These are phyloP conservation scores for Tetrahymena borealis DNA, from an alignment of 73 alveolate species.

Conservation along the genomic window DNA sequence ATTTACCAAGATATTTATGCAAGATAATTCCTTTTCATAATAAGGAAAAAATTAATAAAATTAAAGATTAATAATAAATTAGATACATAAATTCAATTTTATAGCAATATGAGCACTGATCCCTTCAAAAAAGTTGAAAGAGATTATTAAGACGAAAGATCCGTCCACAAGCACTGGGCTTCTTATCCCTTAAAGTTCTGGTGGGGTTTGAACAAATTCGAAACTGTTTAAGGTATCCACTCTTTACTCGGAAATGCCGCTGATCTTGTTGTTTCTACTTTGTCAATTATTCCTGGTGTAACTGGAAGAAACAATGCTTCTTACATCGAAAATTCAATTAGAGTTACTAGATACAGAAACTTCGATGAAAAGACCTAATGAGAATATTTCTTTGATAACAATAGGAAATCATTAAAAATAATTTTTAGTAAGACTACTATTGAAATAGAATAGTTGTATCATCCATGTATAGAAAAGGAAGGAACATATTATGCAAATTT, in stretches of 20 bases:
- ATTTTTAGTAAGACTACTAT: too few relatives aligned
- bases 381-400: too few relatives aligned
- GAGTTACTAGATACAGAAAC: background rate
- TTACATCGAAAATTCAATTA: background rate
- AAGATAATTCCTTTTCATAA: background rate
- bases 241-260: background rate
- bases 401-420: too few relatives aligned
- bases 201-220: slow-evolving; percentile 1
- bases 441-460: too few relatives aligned
- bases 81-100: background rate
- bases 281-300: background rate
- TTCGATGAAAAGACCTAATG: background rate
- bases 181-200: background rate
- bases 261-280: background rate
- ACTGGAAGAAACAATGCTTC: background rate
- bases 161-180: background rate
- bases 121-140: background rate
- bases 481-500: background rate
- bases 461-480: background rate
- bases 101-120: background rate
- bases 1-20: background rate
- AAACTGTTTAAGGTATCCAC: background rate
- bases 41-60: background rate
- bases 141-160: background rate
- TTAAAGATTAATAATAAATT: background rate